Evolutionary conservation across 2,329 filamentous ascomycete species (phyloP).

Genomic region (Pseudogymnoascus sp.): DNA sequence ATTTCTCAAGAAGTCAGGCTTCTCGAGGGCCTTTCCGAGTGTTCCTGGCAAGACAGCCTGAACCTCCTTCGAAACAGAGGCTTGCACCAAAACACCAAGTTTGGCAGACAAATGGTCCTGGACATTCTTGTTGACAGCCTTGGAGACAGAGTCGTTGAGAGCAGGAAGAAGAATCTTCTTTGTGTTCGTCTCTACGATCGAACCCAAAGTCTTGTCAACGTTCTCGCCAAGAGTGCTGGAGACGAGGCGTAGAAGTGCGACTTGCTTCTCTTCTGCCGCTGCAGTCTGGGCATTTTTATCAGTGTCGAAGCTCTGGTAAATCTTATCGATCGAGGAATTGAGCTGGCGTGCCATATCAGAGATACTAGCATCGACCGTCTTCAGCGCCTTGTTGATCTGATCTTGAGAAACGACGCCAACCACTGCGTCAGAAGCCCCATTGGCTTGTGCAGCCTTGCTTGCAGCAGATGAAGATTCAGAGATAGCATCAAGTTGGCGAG

Average conservation of each 20-base stretch:
- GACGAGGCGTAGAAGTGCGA: constrained; percentile 59
- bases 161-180: constrained; percentile 68
- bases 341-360: constrained; percentile 43
- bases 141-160: constrained; percentile 58
- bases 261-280: constrained; percentile 55
- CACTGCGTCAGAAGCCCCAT: constrained; percentile 13
- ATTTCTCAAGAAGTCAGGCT: constrained; percentile 56
- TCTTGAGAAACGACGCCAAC: constrained; percentile 16
- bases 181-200: constrained; percentile 54
- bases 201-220: constrained; percentile 41
- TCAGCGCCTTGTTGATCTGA: constrained; percentile 38
- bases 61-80: constrained; percentile 51
- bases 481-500: background rate
- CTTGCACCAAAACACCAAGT: constrained; percentile 33
- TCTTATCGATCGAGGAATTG: constrained; percentile 49
- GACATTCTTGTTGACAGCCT: constrained; percentile 64
- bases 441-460: constrained; percentile 18
- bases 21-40: constrained; percentile 60
- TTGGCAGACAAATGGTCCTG: constrained; percentile 58
- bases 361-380: constrained; percentile 41
- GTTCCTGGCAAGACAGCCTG: constrained; percentile 60
- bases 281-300: constrained; percentile 60
- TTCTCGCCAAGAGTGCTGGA: constrained; percentile 62
- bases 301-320: constrained; percentile 55
- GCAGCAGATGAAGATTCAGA: constrained; percentile 12